Evolutionary conservation across 441 rosid species (phyloP).

Genomic region (Omphalea diandra): DNA sequence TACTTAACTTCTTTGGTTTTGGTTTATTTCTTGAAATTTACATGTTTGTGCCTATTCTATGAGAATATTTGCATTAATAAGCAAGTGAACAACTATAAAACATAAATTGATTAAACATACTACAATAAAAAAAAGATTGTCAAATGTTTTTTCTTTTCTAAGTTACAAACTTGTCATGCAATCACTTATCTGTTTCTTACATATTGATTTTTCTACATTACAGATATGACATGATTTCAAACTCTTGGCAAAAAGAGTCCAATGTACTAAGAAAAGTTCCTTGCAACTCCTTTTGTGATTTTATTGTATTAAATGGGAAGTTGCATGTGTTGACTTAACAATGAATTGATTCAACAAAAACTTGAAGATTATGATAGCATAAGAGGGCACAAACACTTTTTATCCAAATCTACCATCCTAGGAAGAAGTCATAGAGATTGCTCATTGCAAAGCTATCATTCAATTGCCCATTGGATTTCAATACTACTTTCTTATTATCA

Average conservation of each 20-base stretch:
- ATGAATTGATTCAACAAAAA: conserved; percentile 45
- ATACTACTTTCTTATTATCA: no score
- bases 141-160: not conserved
- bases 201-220: not conserved
- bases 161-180: no score
- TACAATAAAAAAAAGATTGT: not conserved
- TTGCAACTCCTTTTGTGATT: conserved; percentile 47
- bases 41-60: conserved; percentile 1
- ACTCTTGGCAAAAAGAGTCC: conserved; percentile 64
- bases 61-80: not conserved
- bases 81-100: no score
- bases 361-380: conserved; percentile 42
- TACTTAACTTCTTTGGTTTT: no score
- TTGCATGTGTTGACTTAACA: conserved; percentile 58
- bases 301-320: conserved; percentile 59
- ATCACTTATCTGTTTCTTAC: no score
- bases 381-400: conserved; percentile 52
- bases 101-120: not conserved
- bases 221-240: conserved; percentile 62
- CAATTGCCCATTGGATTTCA: conserved; percentile 50
- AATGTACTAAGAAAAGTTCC: conserved; percentile 56
- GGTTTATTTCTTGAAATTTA: no score
- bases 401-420: conserved; percentile 69
- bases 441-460: conserved; percentile 54
- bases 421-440: conserved; percentile 70